Evolutionary conservation across 768 basidiomycete species (phyloP).

Genomic region (Suillus bovinus): DNA sequence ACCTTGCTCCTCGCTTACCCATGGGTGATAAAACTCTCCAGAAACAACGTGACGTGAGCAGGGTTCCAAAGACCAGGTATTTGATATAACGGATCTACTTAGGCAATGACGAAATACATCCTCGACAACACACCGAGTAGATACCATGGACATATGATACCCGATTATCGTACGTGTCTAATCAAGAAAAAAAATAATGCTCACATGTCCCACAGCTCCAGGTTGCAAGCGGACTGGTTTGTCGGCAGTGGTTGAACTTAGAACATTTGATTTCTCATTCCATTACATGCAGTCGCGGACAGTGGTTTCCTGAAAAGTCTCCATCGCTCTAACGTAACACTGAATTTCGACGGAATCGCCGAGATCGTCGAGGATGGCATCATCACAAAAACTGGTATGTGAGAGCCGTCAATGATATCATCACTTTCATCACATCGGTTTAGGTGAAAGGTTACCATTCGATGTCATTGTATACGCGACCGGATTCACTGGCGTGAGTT

Average conservation of each 20-base stretch:
- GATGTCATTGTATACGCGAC: conserved; percentile 37
- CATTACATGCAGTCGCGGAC: conserved; percentile 21
- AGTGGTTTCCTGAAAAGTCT: conserved; percentile 26
- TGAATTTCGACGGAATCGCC: conserved; percentile 25
- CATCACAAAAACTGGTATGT: conserved; percentile 25
- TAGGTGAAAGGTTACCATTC: conserved; percentile 29
- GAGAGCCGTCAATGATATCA: background rate
- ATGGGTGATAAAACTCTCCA: conserved; percentile 11
- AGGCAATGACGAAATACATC: conserved; percentile 49
- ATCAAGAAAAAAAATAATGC: background rate
- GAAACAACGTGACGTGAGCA: conserved; percentile 15
- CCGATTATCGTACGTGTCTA: conserved; percentile 47
- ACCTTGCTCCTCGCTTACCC: conserved; percentile 16
- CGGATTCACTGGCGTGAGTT: conserved; percentile 31
- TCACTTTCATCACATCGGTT: background rate
- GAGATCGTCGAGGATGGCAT: conserved; percentile 21
- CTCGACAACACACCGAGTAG: conserved; percentile 48
- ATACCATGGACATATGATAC: conserved; percentile 48
- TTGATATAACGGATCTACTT: conserved; percentile 7
- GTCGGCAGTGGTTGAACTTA: background rate
- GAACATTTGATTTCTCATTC: background rate
- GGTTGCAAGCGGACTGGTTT: conserved; percentile 56
- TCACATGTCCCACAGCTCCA: conserved; percentile 37
- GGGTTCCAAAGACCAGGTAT: background rate
- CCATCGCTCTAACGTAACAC: conserved; percentile 22